Percentiles rank a stretch among this genome's conserved stretches.
phyloP scores from a whole-genome alignment of 768 basidiomycete species.

The Mycena vitilis region DNA sequence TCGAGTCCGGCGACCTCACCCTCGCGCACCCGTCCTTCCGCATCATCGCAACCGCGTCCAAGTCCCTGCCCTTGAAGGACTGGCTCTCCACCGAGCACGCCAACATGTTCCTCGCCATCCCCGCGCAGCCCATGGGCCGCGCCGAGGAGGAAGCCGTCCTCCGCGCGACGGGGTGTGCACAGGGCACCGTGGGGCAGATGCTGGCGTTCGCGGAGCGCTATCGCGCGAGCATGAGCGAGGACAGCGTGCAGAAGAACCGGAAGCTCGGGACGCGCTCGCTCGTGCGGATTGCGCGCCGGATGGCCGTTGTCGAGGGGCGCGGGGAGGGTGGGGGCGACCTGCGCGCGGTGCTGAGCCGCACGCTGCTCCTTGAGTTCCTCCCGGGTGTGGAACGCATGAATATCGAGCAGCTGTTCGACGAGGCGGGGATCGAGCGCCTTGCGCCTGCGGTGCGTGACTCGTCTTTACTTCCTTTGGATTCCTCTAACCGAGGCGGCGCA shows the following conservation, averaged over 20 bases:
- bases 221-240: slow-evolving; percentile 62
- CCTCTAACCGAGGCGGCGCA: not conserved
- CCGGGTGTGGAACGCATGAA: slow-evolving; percentile 69
- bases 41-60: slow-evolving; percentile 70
- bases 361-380: slow-evolving; percentile 70
- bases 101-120: slow-evolving; percentile 77
- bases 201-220: slow-evolving; percentile 70
- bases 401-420: slow-evolving; percentile 62
- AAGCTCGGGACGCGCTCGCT: slow-evolving; percentile 73
- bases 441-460: slow-evolving; percentile 53
- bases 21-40: slow-evolving; percentile 70
- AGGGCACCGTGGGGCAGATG: slow-evolving; percentile 51
- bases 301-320: slow-evolving; percentile 56
- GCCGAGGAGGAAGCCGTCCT: slow-evolving; percentile 64
- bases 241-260: slow-evolving; percentile 69
- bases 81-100: slow-evolving; percentile 76
- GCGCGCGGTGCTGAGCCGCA: slow-evolving; percentile 57
- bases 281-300: slow-evolving; percentile 62
- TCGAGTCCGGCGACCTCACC: slow-evolving; percentile 54
- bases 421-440: slow-evolving; percentile 57
- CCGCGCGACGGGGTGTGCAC: slow-evolving; percentile 60
- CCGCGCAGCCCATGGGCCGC: slow-evolving; percentile 68
- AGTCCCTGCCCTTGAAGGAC: slow-evolving; percentile 72
- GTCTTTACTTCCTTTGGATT: slow-evolving; percentile 2
- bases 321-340: slow-evolving; percentile 47